These are phyloP conservation scores for Spergularia bocconei DNA, from an alignment of 148 eudicot species.

Conservation along the genomic window DNA sequence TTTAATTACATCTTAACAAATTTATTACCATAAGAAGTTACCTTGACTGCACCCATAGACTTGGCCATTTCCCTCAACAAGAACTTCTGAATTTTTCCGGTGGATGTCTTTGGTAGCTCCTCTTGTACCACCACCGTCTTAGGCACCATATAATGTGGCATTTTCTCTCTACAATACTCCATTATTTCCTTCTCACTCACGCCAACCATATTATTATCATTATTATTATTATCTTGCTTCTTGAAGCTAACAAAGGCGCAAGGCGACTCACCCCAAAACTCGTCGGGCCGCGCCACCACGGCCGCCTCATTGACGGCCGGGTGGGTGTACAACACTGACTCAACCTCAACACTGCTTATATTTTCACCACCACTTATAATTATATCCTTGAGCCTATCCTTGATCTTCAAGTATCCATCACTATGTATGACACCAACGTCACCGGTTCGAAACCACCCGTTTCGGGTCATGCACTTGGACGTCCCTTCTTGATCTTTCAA, in stretches of 20 bases:
- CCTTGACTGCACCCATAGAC: conserved; percentile 29
- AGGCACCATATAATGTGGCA: conserved; percentile 64
- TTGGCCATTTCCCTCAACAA: conserved; percentile 48
- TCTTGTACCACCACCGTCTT: conserved; percentile 52
- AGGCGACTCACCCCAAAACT: conserved; percentile 45
- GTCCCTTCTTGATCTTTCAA: conserved; percentile 50
- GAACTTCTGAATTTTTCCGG: conserved; percentile 64
- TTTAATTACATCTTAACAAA: conserved; percentile 6
- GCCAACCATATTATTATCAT: background rate
- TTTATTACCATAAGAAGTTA: conserved; percentile 17
- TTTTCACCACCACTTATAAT: conserved; percentile 49
- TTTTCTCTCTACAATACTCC: conserved; percentile 45
- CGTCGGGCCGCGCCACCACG: conserved; percentile 38
- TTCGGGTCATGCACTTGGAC: conserved; percentile 28
- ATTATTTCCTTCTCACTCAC: conserved; percentile 40
- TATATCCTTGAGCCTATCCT: conserved; percentile 58
- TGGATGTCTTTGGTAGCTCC: conserved; percentile 63
- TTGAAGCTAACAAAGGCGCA: conserved; percentile 52
- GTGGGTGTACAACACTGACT: conserved; percentile 33
- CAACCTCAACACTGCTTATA: conserved; percentile 37
- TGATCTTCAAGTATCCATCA: conserved; percentile 67
- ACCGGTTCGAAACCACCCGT: conserved; percentile 71
- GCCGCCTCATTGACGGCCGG: conserved; percentile 38
- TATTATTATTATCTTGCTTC: background rate
- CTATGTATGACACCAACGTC: conserved; percentile 64